Evolutionary conservation across 345 rosid species (phyloP), one percentile per base, ranked within the genome.

Genomic region (Barbarea vulgaris): DNA sequence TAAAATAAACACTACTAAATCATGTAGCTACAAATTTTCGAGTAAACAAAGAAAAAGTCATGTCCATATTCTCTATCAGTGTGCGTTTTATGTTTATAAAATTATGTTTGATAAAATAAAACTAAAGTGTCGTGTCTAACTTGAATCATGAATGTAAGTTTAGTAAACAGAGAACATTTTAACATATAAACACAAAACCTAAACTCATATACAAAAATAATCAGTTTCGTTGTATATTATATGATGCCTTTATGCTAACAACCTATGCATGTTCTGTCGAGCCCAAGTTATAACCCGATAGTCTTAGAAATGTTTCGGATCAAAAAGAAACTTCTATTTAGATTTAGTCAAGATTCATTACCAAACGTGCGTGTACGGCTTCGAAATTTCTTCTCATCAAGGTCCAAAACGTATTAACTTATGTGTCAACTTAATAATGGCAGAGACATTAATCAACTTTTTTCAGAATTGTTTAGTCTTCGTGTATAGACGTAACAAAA

Each of bases 331-430:
- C 17, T 47, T 74, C 53, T 57, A 8, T 21, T 65, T 74, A 47
- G 39, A 58, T 22, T 65, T 22, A 56, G 51, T 74, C 72, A 74
- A 24, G 44, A 64, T 53, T 50, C 50, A 71, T 63, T 9, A 41
- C 31, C 62, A 53, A 21, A 56, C 65, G 21, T 17, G 25, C 6
- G 54, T 64, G 25, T 28, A 28, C 18, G n/a, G 44, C 53, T 27
- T 39, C 37, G 62, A 67, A 67, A 1, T 19, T 51, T 50, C 46
- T 48, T 57, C 42, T 57, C 67, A 9, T 66, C 25, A 25, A 74
- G 50, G 36, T 64, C 58, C 21, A 15, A 42, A 15, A 31, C 50
- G 64, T 34, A 73, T 24, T n/a, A 22, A 56, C 22, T 13, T 74
- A 5, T 48, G 52, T 47, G 34, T 30, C 36, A 12, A 30, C 24